These are phyloP conservation scores for Penicillium angulare DNA, from an alignment of 495 filamentous ascomycete genomes.

Conservation along the genomic window DNA sequence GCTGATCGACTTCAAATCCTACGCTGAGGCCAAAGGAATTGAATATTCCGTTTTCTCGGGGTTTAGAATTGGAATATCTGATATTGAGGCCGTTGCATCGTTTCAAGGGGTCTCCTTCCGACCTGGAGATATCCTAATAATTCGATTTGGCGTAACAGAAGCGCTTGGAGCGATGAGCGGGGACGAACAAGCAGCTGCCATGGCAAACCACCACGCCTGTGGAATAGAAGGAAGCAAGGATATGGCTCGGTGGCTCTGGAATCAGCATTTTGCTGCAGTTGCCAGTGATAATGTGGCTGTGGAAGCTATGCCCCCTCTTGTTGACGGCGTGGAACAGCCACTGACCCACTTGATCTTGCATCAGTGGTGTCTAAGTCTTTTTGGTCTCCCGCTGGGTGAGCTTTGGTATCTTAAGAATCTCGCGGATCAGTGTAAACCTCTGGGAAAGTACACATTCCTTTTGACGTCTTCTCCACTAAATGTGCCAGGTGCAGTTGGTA, in stretches of 20 bases:
- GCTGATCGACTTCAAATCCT: constrained; percentile 44
- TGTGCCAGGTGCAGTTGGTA: constrained; percentile 41
- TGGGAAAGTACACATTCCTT: constrained; percentile 41
- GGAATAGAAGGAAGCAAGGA: constrained; percentile 27
- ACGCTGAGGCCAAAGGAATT: constrained; percentile 33
- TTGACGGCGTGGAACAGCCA: constrained; percentile 13
- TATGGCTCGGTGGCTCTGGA: constrained; percentile 34
- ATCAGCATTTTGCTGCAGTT: constrained; percentile 31
- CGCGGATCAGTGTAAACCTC: constrained; percentile 44
- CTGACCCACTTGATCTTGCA: constrained; percentile 30
- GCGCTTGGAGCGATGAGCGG: constrained; percentile 25
- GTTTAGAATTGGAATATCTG: constrained; percentile 28
- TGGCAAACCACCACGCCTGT: constrained; percentile 3
- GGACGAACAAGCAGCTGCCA: constrained; percentile 25
- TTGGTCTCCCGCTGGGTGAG: constrained; percentile 58
- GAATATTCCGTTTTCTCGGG: constrained; percentile 32
- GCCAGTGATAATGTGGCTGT: constrained; percentile 31
- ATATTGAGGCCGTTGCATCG: constrained; percentile 32
- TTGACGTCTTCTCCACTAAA: constrained; percentile 47
- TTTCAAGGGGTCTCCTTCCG: constrained; percentile 32
- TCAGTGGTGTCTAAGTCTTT: constrained; percentile 38
- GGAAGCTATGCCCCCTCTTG: constrained; percentile 23
- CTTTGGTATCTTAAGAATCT: constrained; percentile 59
- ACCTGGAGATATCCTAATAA: constrained; percentile 43
- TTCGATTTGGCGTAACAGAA: constrained; percentile 46